Evolutionary conservation across 2,329 filamentous ascomycete genomes (phyloP), one percentile per base, ranked within the genome.

Genomic region (Aspergillus pseudoterreus): DNA sequence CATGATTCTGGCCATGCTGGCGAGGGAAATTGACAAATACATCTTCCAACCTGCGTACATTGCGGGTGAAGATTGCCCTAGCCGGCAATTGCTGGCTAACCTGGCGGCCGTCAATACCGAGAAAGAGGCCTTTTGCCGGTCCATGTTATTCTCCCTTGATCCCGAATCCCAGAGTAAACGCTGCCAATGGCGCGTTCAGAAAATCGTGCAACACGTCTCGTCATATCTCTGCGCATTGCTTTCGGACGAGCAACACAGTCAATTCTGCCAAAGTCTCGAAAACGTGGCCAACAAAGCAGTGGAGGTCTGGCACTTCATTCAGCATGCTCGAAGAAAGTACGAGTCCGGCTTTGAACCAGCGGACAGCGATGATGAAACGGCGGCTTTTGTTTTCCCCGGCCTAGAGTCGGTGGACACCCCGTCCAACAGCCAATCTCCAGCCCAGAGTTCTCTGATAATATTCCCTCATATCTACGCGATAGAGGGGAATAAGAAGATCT

Each of bases 31-130:
- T 4, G 49, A 57, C 39, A 49, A 61, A 21, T 50, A 66, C 33
- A 60, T 72, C 30, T 71, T 72, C 52, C 65, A 70, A 35, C 67
- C 67, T 3, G 64, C 56, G 1, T 70, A 71, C 47, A 45, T 71
- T 43, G 38, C 43, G 21, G 38, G 52, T 1, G 54, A 55, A 15
- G 48, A 57, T 43, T 27, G 27, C 30, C 21, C 55, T 8, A 27
- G 59, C 43, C 52, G 52, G 14, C 11, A 50, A 15, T 47, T 42
- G 14, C 53, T 63, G 9, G 47, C 24, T 21, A 24, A 59, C 5
- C 53, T 62, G 17, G 59, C 56, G 6, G 49, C 51, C 11, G 53
- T n/a, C 14, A 38, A 64, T 30, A 47, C 10, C 38, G 52, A 63
- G 38, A 61, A 61, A 35, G 59, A 64, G 52, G 44, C 45, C 32